phyloP scores from a whole-genome alignment of 345 rosid genomes.

The Psidium friedrichsthalianum region DNA sequence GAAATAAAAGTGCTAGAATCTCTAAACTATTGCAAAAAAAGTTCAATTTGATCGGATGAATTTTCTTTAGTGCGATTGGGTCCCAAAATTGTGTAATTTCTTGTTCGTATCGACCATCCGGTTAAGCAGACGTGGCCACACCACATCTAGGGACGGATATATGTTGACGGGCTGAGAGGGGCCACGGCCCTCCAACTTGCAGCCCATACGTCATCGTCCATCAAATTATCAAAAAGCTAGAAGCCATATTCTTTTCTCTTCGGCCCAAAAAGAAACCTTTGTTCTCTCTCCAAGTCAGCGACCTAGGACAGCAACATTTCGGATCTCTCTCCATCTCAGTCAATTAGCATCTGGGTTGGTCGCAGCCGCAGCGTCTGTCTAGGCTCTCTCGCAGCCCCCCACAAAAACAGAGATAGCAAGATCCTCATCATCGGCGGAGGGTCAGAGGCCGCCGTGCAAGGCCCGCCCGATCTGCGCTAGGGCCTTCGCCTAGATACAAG shows the following conservation, averaged over 20 bases:
- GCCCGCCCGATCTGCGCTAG: neutral
- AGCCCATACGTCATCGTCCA: neutral
- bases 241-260: neutral
- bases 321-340: neutral
- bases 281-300: neutral
- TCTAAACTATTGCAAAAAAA: too few relatives aligned
- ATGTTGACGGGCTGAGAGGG: neutral
- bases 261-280: neutral
- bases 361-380: neutral
- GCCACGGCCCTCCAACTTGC: neutral
- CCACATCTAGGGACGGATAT: neutral
- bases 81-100: neutral
- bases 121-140: neutral
- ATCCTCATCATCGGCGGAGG: too few relatives aligned
- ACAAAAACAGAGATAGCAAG: neutral
- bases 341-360: neutral
- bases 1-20: too few relatives aligned
- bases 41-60: too few relatives aligned
- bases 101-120: neutral
- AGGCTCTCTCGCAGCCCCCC: neutral
- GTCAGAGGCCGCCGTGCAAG: neutral
- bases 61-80: neutral
- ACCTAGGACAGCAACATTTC: neutral
- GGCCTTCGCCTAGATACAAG: too few relatives aligned
- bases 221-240: neutral